Base-by-base conservation (phyloP, 1,284 basidiomycete species). In the Apiotrichum siamense region DNA sequence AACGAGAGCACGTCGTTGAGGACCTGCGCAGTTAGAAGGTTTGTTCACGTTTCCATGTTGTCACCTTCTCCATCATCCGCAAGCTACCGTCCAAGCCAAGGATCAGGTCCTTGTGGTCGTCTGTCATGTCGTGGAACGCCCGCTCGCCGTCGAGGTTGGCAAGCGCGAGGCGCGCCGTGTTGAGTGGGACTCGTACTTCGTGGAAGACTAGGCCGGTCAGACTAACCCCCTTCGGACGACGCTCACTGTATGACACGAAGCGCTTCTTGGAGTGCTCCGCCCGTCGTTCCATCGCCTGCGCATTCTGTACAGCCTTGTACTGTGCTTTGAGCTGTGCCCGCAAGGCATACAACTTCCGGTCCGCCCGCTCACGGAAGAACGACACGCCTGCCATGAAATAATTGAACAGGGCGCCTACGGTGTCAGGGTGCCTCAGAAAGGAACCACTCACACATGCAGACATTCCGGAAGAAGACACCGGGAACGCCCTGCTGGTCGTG, bases 181-280 rank as follows among this genome's bases (percentile, higher is more conserved):
- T 93, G 54, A 93, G 77, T n/a, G 90, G 90, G 41, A 94, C 89
- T 59, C 90, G 83, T 66, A 90, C 88, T 77, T 88, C 67, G 55
- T 71, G 69, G 49, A 71, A 71, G 58, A 70, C 63, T 66, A 38
- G 18, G 15, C 21, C 5, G 32, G 4, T 33, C 13, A 33, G 13
- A 4, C 7, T 33, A 15, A 23, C 37, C 13, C 9, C 15, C 1
- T 9, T 5, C 11, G 20, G 4, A 9, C 23, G n/a, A 13, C 4
- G 21, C 11, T 83, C 33, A 87, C 65, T 85, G 67, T 87, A 87
- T 42, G 84, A 86, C 21, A 87, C 88, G 36, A 91, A 79, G 11
- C 87, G 81, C 42, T 86, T 79, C 67, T 89, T 75, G 2, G 85
- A 87, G 57, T 89, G 87, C 2, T 83, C 79, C 9, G 87, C 84